These are phyloP conservation scores for Monosporozyma yasuniensis DNA, from an alignment of 805 yeast species.

Conservation along the genomic window DNA sequence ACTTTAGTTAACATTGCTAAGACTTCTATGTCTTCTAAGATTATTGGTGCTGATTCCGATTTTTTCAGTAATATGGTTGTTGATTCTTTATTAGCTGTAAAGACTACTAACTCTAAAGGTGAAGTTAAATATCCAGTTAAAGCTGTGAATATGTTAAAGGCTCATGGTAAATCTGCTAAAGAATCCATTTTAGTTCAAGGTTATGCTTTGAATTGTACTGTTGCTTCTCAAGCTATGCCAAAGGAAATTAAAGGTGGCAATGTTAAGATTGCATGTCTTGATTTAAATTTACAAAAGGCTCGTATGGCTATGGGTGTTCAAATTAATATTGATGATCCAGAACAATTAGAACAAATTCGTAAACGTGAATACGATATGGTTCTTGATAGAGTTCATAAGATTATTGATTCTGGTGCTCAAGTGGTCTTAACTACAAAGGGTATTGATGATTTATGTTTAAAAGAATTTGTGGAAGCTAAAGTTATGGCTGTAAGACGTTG, in stretches of 20 bases:
- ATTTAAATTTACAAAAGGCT: conserved; percentile 89
- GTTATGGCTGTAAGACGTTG: conserved; percentile 96
- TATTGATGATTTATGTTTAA: conserved; percentile 84
- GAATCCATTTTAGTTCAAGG: conserved; percentile 88
- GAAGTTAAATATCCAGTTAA: conserved; percentile 91
- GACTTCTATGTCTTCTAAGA: conserved; percentile 94
- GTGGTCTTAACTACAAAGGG: conserved; percentile 91
- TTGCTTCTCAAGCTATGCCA: conserved; percentile 95
- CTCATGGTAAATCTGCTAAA: conserved; percentile 87
- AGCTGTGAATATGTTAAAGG: conserved; percentile 91
- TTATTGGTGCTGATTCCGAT: conserved; percentile 87
- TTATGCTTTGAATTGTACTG: conserved; percentile 92
- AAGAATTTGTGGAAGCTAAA: conserved; percentile 83
- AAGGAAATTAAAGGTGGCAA: conserved; percentile 39
- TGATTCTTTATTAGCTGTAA: conserved; percentile 91
- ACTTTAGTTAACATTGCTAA: conserved; percentile 85
- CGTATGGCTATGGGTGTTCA: conserved; percentile 98
- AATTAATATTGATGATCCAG: conserved; percentile 94
- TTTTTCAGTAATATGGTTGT: conserved; percentile 88
- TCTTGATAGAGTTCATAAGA: conserved; percentile 71
- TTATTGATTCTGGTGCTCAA: conserved; percentile 82
- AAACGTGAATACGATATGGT: conserved; percentile 82
- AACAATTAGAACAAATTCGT: conserved; percentile 86
- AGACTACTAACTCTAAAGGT: conserved; percentile 79
- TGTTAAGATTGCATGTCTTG: conserved; percentile 82